Conservation (phyloP, 2,329 filamentous ascomycete genomes). For the Apiospora arundinis region DNA sequence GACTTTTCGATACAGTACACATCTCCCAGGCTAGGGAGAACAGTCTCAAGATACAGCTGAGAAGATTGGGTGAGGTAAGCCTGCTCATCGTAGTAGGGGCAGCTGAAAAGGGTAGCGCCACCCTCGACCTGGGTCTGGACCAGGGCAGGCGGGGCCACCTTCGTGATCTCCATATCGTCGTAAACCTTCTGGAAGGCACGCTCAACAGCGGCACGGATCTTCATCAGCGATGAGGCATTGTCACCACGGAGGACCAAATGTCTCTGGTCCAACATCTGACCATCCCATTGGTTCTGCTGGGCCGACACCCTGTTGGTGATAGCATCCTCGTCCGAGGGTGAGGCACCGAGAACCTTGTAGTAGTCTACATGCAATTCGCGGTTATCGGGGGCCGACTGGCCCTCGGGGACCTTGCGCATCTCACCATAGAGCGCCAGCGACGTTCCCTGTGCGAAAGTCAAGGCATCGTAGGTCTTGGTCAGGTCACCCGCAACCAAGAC, state of each 20-base stretch:
- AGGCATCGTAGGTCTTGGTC: constrained; percentile 88
- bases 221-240: constrained; percentile 82
- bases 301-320: constrained; percentile 77
- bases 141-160: constrained; percentile 87
- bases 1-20: constrained; percentile 99
- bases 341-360: constrained; percentile 79
- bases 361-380: constrained; percentile 92
- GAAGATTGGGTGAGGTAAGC: constrained; percentile 97
- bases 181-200: constrained; percentile 81
- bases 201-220: constrained; percentile 82
- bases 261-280: constrained; percentile 75
- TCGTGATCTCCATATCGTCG: constrained; percentile 76
- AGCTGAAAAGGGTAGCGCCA: constrained; percentile 87
- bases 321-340: constrained; percentile 86
- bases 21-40: constrained; percentile 86
- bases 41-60: constrained; percentile 97
- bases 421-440: constrained; percentile 84
- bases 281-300: constrained; percentile 60
- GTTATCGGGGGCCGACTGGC: constrained; percentile 79
- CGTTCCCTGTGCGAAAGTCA: constrained; percentile 87
- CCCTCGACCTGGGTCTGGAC: constrained; percentile 97
- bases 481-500: constrained; percentile 78
- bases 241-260: constrained; percentile 88
- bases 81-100: constrained; percentile 87
- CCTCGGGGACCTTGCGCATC: constrained; percentile 80